Base-by-base conservation (phyloP, 805 yeast genomes). In the Nakazawaea molendinolei region DNA sequence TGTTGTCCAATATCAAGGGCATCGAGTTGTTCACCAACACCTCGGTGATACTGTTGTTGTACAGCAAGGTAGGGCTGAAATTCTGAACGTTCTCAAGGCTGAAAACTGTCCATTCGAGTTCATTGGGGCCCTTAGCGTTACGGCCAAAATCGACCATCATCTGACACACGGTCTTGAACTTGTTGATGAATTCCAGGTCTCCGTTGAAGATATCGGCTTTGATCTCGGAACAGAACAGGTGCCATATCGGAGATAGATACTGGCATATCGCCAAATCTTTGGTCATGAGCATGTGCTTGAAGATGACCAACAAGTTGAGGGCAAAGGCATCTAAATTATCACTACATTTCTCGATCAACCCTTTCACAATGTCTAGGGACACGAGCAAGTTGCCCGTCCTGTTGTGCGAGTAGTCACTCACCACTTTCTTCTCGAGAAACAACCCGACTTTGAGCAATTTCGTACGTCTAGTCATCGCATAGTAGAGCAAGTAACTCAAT, bases 291-390 rank as follows among this genome's bases (percentile, higher is more conserved):
- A 80, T 69, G 8, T 64, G 52, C 18, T 53, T 54, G 51, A 89
- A 63, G 18, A 89, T 78, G 15, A 65, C 61, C 33, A 85, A 67
- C 13, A 83, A 77, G 47, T 79, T 74, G 17, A 63, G 67, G 1
- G 95, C 89, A 61, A 86, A 79, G 22, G 86, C 80, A 44, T 84
- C 86, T 53, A 92, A 63, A 54, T 92, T 90, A 41, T 85, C 95
- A 26, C 75, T 66, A 55, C 97, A 87, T 51, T 76, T 74, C 31
- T 68, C 76, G 24, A 87, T 79, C 46, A 92, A 68, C 25, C 81
- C 80, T 34, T 70, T 56, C 38, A 86, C 56, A 14, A 90, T 79
- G 34, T 69, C 79, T 42, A 86, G 61, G 0, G 97, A 82, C 12
- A 90, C 97, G 43, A 76, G 79, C 16, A 86, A 69, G 51, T 90